Base-by-base conservation (phyloP, 331 rosid genomes). In the Rosa hybrid region DNA sequence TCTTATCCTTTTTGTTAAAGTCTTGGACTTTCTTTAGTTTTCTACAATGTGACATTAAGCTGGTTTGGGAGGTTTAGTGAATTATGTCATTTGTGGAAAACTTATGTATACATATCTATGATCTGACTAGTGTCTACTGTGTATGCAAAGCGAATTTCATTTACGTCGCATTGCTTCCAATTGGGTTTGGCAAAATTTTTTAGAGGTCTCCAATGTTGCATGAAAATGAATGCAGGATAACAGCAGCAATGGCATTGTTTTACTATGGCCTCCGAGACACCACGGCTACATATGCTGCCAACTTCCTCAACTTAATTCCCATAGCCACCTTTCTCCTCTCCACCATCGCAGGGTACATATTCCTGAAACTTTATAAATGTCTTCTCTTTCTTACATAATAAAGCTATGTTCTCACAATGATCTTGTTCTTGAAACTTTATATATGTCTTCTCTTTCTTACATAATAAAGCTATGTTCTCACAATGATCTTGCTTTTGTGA, bases 211-310 rank as follows among this genome's bases (percentile, higher is more conserved):
- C 18, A n/a, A 25, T 54, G 57, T 44, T 45, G 1, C 8, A 14
- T 53, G 34, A 23, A 68, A 1, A 50, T 85, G 53, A 68, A 25
- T 84, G 59, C 91, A 92, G 94, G 81, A 84, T 90, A 76, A 85
- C 86, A 18, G 7, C 80, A 63, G 87, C 95, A 20, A 73, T 79
- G 89, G 90, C 93, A 73, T 13, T 91, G 46, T 88, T 54, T 76
- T 91, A 89, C 64, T 89, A 84, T 81, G 97, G 98, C 16, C 83
- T 91, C 11, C 68, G 91, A 75, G 92, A 91, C 77, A 94, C 95
- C 25, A 46, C 92, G 3, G 90, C 97, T 17, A 83, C 97, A 6
- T 91, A 94, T 77, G 82, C 95, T 10, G 69, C 80, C 23, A 90
- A 88, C 59, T 89, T 90, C 69, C 92, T 91, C 74, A 94, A 88